Evolutionary conservation across 2,329 filamentous ascomycete species (phyloP), one percentile per base, ranked within the genome.

Genomic region (Sarocladium oryzae): DNA sequence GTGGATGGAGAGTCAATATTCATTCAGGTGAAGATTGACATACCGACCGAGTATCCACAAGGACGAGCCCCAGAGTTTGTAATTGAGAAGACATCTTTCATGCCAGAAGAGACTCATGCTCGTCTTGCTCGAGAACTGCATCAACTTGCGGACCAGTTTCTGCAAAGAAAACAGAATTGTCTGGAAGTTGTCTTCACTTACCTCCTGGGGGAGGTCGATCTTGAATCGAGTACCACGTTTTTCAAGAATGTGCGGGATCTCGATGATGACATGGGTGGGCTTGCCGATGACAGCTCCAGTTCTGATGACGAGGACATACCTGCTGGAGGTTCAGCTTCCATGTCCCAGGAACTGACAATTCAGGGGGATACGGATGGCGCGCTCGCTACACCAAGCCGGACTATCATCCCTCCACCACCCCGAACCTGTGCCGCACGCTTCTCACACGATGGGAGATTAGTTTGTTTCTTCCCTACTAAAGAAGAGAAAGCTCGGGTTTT

Each of bases 241-340:
- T 83, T 85, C 60, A 80, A 81, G 55, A 81, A 81, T 55, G 79
- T 85, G 10, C 76, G 82, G 56, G 84, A 87, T 56, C 66, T 82
- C 7, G 81, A 80, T 51, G 76, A 81, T 59, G 74, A 76, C 43
- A 33, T 79, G 5, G 78, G 77, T 53, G 79, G 70, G 2, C 66
- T 82, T 32, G 77, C 73, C 26, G 86, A 88, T 52, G 89, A 93
- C 56, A 92, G 88, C 57, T 96, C 89, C 2, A 95, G 88, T 59
- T 88, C 91, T 56, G 88, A 91, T 20, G 88, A 90, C 35, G 72
- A 72, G 41, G 72, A 76, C 21, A 76, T 78, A 10, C 73, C 74
- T 1, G 63, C 74, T 2, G 75, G 76, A 3, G 76, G 74, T 16
- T 79, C 76, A 8, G 76, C 74, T 11, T 76, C 77, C 51, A 79